Conservation (phyloP, 257 asterid genomes). For the Gardenia jasminoides region DNA sequence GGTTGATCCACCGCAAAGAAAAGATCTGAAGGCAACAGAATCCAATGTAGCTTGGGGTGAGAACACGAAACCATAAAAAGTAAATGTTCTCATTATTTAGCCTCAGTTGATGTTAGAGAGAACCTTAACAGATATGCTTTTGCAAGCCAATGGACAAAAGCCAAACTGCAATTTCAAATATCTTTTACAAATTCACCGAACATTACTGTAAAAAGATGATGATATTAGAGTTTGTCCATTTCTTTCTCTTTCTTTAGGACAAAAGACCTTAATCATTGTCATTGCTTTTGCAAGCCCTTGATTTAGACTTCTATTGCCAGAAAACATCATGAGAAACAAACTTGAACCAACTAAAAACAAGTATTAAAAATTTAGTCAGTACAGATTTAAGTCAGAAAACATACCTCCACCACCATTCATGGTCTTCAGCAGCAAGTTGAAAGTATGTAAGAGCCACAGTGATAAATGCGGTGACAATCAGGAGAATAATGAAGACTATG, state of each 20-base stretch:
- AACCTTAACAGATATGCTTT: background rate
- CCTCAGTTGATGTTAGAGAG: background rate
- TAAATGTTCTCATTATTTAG: background rate
- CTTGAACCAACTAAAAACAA: background rate
- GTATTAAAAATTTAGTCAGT: background rate
- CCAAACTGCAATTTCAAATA: background rate
- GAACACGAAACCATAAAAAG: background rate
- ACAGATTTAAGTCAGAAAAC: slow-evolving; percentile 1
- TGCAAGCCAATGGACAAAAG: background rate
- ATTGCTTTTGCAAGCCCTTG: background rate
- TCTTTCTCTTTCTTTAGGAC: background rate
- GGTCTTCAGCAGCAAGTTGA: slow-evolving; percentile 95
- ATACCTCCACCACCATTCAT: slow-evolving; percentile 99
- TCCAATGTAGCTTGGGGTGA: background rate
- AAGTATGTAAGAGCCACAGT: slow-evolving; percentile 86
- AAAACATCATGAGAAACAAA: background rate
- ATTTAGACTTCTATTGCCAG: background rate
- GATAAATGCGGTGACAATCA: slow-evolving; percentile 83
- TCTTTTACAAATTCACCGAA: background rate
- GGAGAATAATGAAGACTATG: slow-evolving; percentile 83
- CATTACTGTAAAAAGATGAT: background rate
- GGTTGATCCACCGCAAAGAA: slow-evolving; percentile 52
- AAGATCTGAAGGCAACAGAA: slow-evolving; percentile 27
- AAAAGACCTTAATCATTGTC: background rate
- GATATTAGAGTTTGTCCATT: background rate